Percentiles rank a stretch among this genome's conserved stretches.
phyloP scores from a whole-genome alignment of 78 protist genomes.

The slime mould (Dictyostelium discoideum) region dicty_2.7 NC_007088.5:7862001-7862500 shows the following conservation, averaged over 20 bases:
- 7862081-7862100: neutral
- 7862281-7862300: neutral
- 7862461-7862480: conserved; percentile 25
- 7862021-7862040: neutral
- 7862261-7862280: conserved; percentile 4
- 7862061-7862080: neutral
- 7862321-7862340: neutral
- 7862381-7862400: neutral
- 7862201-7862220: neutral
- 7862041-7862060: neutral
- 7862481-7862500: conserved; percentile 64
- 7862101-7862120: neutral
- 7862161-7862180: neutral
- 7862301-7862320: conserved; percentile 1
- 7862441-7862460: conserved; percentile 32
- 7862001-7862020: neutral
- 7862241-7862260: neutral
- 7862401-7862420: conserved; percentile 2
- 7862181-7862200: conserved; percentile 24
- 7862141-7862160: neutral
- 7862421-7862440: conserved; percentile 14
- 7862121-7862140: neutral
- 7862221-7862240: neutral
- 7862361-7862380: neutral
- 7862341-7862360: conserved; percentile 30